Conservation (phyloP, 805 yeast genomes). For the Scheffersomyces coipomensis region DNA sequence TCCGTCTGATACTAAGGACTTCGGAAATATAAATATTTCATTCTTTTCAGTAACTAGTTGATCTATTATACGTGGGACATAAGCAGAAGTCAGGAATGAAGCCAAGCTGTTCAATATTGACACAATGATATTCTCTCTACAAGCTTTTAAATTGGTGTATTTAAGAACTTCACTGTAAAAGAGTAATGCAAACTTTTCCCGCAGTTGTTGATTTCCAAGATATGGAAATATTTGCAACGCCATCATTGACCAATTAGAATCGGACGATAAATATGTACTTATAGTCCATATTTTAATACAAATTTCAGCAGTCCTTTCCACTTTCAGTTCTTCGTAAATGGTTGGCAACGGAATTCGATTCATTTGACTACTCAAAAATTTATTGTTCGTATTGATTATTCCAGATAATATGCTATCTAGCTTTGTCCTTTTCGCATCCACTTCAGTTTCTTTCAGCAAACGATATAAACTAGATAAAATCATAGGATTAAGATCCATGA, state of each 20-base stretch:
- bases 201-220: slow-evolving; percentile 35
- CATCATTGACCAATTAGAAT: slow-evolving; percentile 33
- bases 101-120: slow-evolving; percentile 24
- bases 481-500: not conserved
- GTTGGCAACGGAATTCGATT: slow-evolving; percentile 31
- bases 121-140: slow-evolving; percentile 19
- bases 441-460: not conserved
- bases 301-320: slow-evolving; percentile 22
- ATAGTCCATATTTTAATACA: slow-evolving; percentile 30
- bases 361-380: slow-evolving; percentile 26
- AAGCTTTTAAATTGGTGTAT: slow-evolving; percentile 16
- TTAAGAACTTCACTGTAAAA: slow-evolving; percentile 24
- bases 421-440: not conserved
- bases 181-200: slow-evolving; percentile 29
- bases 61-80: slow-evolving; percentile 20
- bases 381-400: not conserved
- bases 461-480: not conserved
- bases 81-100: slow-evolving; percentile 22
- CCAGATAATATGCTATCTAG: not conserved
- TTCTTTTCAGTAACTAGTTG: slow-evolving; percentile 13
- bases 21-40: slow-evolving; percentile 17
- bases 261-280: slow-evolving; percentile 12
- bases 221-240: slow-evolving; percentile 38
- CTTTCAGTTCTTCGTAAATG: slow-evolving; percentile 16
- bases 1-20: slow-evolving; percentile 14